A percentile compares a stretch with the other conserved stretches of the same genome.
These are phyloP conservation scores for Obelidium mucronatum DNA, from an alignment of 192 early-diverging fungal genomes.

Conservation along the genomic window DNA sequence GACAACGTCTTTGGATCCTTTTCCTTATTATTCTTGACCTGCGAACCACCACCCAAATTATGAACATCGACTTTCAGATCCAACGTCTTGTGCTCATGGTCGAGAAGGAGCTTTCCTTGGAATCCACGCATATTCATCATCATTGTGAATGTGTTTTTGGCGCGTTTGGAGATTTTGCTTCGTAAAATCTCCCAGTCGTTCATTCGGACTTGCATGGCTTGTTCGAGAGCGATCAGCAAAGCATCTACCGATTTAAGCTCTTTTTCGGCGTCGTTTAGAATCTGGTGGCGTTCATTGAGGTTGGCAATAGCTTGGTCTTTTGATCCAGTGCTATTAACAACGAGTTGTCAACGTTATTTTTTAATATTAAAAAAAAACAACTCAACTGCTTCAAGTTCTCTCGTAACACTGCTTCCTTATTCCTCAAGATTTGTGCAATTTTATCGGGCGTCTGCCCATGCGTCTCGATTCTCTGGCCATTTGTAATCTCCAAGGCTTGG, in stretches of 20 bases:
- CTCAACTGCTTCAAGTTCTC: constrained; percentile 27
- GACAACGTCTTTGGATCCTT: constrained; percentile 94
- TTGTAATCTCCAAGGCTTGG: constrained; percentile 1
- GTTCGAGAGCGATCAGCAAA: constrained; percentile 49
- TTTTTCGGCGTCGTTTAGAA: constrained; percentile 20
- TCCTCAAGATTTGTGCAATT: not conserved
- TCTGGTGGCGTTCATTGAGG: not conserved
- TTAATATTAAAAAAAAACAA: not conserved
- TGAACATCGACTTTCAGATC: constrained; percentile 49
- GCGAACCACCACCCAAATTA: constrained; percentile 14
- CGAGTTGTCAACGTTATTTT: too few relatives aligned
- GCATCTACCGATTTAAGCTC: constrained; percentile 25
- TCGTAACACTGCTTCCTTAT: not conserved
- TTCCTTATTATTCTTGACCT: constrained; percentile 50
- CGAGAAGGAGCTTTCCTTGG: constrained; percentile 77
- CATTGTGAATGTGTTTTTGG: constrained; percentile 75
- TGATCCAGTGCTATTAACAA: too few relatives aligned
- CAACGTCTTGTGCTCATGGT: constrained; percentile 71
- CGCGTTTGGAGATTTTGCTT: constrained; percentile 75
- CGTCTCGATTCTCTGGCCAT: constrained; percentile 17
- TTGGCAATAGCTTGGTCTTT: constrained; percentile 7
- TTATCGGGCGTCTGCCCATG: not conserved
- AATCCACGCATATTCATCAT: constrained; percentile 84
- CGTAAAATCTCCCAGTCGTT: constrained; percentile 73
- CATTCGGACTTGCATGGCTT: constrained; percentile 65